Base-by-base conservation (phyloP, 345 rosid species). In the Eucalyptus tenuipes region DNA sequence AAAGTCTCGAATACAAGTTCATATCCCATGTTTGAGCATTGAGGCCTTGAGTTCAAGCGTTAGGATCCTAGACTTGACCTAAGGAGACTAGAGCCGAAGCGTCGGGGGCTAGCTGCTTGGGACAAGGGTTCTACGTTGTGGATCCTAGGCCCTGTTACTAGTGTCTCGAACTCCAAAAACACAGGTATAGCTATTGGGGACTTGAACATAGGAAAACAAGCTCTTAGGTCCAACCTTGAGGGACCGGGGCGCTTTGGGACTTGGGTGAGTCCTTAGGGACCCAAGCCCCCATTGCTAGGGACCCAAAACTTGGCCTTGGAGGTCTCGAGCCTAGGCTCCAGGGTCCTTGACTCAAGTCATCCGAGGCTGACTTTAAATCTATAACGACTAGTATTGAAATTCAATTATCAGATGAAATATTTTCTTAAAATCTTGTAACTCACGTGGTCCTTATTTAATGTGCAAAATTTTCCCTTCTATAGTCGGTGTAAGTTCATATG, bases 211-310 rank as follows among this genome's bases (percentile, higher is more conserved):
- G 2, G 44, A 14, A 71, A 37, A 33, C 13, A 37, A 2, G 3
- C 13, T 33, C 13, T 17, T 33, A 33, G 4, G 27, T 45, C 25
- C 4, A 37, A 10, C 45, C 81, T 71, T 17, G 81, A 37, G 45
- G 25, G 44, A 18, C 4, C 0, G 1, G 25, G 24, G 7, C 0
- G 3, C 29, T 25, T 24, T 9, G 61, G 25, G 44, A 10, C 24
- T 2, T 6, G 25, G 24, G 44, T 0, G 14, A 71, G 81, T 71
- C 45, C 45, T 71, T 11, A 5, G 20, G 44, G 5, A 37, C 13
- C 45, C 45, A 37, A 71, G 14, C 8, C 3, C 2, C 13, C 22
- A 8, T 10, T 1, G 1, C 1, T 2, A 4, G 13, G 44, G 81
- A 71, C 45, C 25, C 81, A 37, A 71, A 71, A 71, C 45, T 12